A percentile compares a stretch with the other conserved stretches of the same genome.
These are phyloP conservation scores for Sedum album DNA, from an alignment of 164 flowering plant genomes.

Conservation along the genomic window DNA sequence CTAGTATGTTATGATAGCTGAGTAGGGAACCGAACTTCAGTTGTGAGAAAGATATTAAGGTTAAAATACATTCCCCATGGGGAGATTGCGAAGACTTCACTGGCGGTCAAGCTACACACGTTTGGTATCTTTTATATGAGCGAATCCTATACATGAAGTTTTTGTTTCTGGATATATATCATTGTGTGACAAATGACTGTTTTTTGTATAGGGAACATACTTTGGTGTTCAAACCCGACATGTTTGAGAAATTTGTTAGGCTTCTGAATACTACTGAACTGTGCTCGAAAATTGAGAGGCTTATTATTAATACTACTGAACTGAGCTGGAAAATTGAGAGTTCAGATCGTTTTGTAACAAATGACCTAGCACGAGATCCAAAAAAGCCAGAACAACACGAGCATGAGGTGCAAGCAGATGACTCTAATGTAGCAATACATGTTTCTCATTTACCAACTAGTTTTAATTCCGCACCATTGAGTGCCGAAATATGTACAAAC, in stretches of 20 bases:
- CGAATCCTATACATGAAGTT: background rate
- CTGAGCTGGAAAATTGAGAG: too few species aligned
- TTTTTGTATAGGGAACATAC: background rate
- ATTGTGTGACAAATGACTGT: background rate
- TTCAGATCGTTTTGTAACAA: too few species aligned
- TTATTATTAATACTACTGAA: too few species aligned
- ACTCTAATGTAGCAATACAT: too few species aligned
- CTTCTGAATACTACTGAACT: background rate
- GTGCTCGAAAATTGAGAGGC: background rate
- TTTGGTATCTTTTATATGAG: background rate
- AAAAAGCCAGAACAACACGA: too few species aligned
- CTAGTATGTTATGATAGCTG: background rate
- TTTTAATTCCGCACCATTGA: too few species aligned
- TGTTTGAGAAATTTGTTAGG: background rate
- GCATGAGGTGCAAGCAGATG: too few species aligned
- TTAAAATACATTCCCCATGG: background rate
- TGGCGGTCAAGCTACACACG: background rate
- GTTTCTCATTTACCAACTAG: too few species aligned
- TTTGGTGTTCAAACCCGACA: background rate
- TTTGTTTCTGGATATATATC: background rate
- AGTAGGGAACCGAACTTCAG: background rate
- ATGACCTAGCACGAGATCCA: too few species aligned
- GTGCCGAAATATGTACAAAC: too few species aligned
- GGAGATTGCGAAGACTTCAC: background rate
- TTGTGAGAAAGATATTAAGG: background rate